These are phyloP conservation scores for Terana coerulea DNA, from an alignment of 768 basidiomycete genomes.

Conservation along the genomic window DNA sequence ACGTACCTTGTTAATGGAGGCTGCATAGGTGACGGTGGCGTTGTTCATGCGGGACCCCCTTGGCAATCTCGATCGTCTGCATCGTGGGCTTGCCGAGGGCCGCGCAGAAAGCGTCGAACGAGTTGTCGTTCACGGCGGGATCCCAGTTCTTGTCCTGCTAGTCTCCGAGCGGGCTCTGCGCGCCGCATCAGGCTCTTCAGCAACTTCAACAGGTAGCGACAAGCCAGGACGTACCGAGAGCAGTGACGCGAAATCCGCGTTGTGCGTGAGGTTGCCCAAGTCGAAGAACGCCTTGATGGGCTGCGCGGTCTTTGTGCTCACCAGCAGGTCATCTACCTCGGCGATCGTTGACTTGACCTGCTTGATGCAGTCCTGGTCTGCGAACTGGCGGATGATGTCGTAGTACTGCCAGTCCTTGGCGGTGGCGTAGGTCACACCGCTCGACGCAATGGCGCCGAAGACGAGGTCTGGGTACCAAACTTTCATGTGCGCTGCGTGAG, in stretches of 20 bases:
- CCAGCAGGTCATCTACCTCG: slow-evolving; percentile 62
- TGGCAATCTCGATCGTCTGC: slow-evolving; percentile 24
- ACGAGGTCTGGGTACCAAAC: slow-evolving; percentile 84
- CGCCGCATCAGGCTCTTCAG: neutral
- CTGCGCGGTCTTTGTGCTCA: slow-evolving; percentile 36
- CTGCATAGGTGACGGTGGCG: slow-evolving; percentile 67
- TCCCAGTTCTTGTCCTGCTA: slow-evolving; percentile 94
- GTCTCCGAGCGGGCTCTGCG: slow-evolving; percentile 53
- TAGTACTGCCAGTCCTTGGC: slow-evolving; percentile 90
- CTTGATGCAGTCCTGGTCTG: slow-evolving; percentile 56
- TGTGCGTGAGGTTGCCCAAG: slow-evolving; percentile 57
- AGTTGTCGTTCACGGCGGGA: slow-evolving; percentile 53
- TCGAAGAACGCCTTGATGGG: slow-evolving; percentile 78
- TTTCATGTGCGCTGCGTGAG: slow-evolving; percentile 89
- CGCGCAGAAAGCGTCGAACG: slow-evolving; percentile 66
- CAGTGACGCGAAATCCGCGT: slow-evolving; percentile 75
- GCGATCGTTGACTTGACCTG: slow-evolving; percentile 56
- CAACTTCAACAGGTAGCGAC: no score
- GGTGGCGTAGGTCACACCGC: slow-evolving; percentile 85
- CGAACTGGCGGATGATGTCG: slow-evolving; percentile 73
- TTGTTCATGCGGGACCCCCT: slow-evolving; percentile 45
- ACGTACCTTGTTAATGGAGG: slow-evolving; percentile 68
- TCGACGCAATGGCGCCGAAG: slow-evolving; percentile 86
- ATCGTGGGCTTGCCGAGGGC: slow-evolving; percentile 35
- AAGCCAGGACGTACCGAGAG: slow-evolving; percentile 46